These are phyloP conservation scores for Suillus variegatus DNA, from an alignment of 768 basidiomycete species.

Conservation along the genomic window DNA sequence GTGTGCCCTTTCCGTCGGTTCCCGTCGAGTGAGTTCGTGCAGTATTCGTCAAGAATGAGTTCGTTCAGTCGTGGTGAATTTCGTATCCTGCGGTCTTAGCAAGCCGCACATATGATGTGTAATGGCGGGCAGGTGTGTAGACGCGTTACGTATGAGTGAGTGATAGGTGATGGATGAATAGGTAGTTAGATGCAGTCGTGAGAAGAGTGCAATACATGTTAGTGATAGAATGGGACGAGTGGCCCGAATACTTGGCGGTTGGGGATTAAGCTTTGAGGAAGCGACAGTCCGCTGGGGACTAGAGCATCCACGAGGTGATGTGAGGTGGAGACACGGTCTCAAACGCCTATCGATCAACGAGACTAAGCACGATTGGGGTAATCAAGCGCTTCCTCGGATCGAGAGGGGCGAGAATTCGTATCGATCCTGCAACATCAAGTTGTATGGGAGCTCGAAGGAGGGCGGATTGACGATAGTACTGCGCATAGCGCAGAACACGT, in stretches of 20 bases:
- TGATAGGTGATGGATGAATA: conserved; percentile 23
- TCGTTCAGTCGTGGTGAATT: conserved; percentile 30
- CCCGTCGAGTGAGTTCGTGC: conserved; percentile 32
- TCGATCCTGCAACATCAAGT: conserved; percentile 42
- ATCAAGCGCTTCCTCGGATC: conserved; percentile 36
- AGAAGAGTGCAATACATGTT: conserved; percentile 22
- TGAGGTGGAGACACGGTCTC: conserved; percentile 31
- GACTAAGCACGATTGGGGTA: conserved; percentile 32
- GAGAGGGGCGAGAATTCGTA: conserved; percentile 26
- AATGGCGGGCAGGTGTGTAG: conserved; percentile 16
- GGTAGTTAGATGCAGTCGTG: conserved; percentile 23
- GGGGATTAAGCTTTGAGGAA: conserved; percentile 26
- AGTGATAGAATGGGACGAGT: conserved; percentile 22
- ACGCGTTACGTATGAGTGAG: conserved; percentile 17
- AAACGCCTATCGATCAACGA: conserved; percentile 48
- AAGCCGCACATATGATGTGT: conserved; percentile 24
- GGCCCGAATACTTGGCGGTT: conserved; percentile 19
- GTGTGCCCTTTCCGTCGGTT: conserved; percentile 24
- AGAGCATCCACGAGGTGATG: conserved; percentile 16
- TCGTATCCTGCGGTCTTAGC: conserved; percentile 34
- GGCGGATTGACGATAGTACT: conserved; percentile 25
- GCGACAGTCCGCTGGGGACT: conserved; percentile 30
- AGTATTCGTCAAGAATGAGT: conserved; percentile 39
- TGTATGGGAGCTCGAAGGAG: conserved; percentile 29
- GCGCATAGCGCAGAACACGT: conserved; percentile 36